These are phyloP conservation scores for Termitomyces sp. DNA, from an alignment of 768 basidiomycete genomes.

Conservation along the genomic window DNA sequence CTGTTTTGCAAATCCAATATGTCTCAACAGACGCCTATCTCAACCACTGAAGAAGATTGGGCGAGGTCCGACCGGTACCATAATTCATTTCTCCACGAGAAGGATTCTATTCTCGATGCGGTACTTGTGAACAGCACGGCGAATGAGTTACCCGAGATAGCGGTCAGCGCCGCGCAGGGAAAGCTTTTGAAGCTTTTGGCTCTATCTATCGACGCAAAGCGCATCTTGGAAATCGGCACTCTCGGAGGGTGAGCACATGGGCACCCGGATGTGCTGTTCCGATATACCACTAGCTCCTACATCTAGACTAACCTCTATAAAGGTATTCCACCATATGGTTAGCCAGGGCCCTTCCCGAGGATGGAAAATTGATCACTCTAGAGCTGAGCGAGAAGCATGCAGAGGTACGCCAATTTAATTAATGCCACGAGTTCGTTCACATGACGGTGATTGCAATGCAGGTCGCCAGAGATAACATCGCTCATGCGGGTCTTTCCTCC, in stretches of 20 bases:
- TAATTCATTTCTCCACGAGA: slow-evolving; percentile 49
- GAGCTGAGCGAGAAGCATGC: slow-evolving; percentile 48
- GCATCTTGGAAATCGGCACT: slow-evolving; percentile 65
- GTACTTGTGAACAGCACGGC: slow-evolving; percentile 38
- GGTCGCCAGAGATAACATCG: slow-evolving; percentile 61
- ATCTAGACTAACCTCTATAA: background rate
- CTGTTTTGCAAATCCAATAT: slow-evolving; percentile 2
- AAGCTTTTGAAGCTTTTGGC: slow-evolving; percentile 57
- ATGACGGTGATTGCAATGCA: slow-evolving; percentile 21
- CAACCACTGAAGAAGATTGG: slow-evolving; percentile 39
- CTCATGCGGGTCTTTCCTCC: slow-evolving; percentile 46
- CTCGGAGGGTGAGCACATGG: slow-evolving; percentile 50
- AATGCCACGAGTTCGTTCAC: background rate
- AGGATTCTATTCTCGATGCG: slow-evolving; percentile 42
- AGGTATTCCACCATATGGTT: slow-evolving; percentile 47
- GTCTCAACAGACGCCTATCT: background rate
- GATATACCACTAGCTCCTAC: too few relatives aligned
- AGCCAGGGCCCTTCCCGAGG: slow-evolving; percentile 46
- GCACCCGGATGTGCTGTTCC: background rate
- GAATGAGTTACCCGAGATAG: slow-evolving; percentile 50
- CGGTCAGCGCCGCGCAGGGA: slow-evolving; percentile 53
- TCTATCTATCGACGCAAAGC: slow-evolving; percentile 50
- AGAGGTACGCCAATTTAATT: slow-evolving; percentile 28
- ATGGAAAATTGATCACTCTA: slow-evolving; percentile 47
- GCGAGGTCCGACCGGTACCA: slow-evolving; percentile 53